Percentiles rank a stretch among this genome's conserved stretches.
Conservation (phyloP, 1,284 basidiomycete genomes). For the Naganishia liquefaciens region DNA sequence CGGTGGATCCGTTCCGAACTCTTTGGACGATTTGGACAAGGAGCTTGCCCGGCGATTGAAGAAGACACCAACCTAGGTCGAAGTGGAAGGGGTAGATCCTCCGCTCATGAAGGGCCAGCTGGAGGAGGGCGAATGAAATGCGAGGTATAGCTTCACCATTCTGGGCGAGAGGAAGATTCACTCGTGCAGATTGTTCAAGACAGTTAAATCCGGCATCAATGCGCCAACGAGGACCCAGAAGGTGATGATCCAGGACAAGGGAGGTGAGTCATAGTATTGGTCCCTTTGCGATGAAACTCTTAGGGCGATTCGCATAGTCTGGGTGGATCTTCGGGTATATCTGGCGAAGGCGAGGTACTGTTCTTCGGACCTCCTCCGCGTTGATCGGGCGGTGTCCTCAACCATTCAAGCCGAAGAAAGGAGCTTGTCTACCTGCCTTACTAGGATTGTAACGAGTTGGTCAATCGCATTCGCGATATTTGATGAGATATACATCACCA, state of each 20-base stretch:
- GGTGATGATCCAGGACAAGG: constrained; percentile 4
- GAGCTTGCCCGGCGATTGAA: constrained; percentile 41
- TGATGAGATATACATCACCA: too few species aligned
- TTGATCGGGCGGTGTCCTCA: too few species aligned
- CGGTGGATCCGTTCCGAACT: constrained; percentile 42
- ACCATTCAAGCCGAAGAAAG: too few species aligned
- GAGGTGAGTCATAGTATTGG: neutral
- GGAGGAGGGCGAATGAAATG: constrained; percentile 50
- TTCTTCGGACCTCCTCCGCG: too few species aligned
- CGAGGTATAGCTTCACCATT: constrained; percentile 49
- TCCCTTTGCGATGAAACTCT: too few species aligned
- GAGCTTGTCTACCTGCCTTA: too few species aligned
- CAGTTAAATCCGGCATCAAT: neutral
- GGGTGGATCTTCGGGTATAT: too few species aligned
- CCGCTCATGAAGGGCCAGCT: constrained; percentile 46
- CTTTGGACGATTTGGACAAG: constrained; percentile 47
- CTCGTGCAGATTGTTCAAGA: constrained; percentile 5
- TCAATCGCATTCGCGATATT: too few species aligned
- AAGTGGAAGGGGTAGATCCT: constrained; percentile 45
- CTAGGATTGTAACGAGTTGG: too few species aligned
- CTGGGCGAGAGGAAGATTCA: neutral
- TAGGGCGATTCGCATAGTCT: too few species aligned
- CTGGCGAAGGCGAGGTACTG: too few species aligned
- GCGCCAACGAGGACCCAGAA: neutral
- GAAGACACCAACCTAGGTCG: constrained; percentile 37